Evolutionary conservation across 495 filamentous ascomycete species (phyloP), one percentile per base, ranked within the genome.

Genomic region (Aspergillus sclerotiicarbonarius): DNA sequence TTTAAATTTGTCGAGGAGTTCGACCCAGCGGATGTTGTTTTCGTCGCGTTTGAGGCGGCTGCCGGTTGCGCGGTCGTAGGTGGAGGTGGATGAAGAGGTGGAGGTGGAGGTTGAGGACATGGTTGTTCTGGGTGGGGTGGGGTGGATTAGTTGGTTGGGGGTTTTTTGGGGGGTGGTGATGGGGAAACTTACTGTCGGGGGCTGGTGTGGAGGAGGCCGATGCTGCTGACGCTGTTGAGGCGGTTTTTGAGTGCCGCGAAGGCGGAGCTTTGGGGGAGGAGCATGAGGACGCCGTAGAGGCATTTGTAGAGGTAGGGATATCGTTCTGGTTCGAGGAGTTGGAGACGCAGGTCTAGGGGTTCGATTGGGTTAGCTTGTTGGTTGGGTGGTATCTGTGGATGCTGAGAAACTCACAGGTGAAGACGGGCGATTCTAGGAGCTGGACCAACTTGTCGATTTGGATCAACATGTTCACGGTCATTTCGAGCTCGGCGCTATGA

Each of bases 361-460:
- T 0, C 29, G 35, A 70, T 51, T 65, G 54, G 16, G 30, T 30
- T 47, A 4, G n/a, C 20, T 50, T 21, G 15, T 50, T 7, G 47
- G 0, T 20, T 15, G n/a, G 20, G 35, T 25, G 10, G 15, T 19
- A 21, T 3, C 10, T 7, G 50, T 20, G 8, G 33, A 19, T 3
- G 6, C 31, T 39, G 32, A 30, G 41, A 37, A 16, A 62, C 81
- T 60, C 69, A 93, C 91, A 98, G 41, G 95, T 99, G 67, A 98
- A 99, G 3, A 99, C 95, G 2, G 95, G 94, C 0, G 92, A 97
- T 69, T 99, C 95, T 7, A 99, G 82, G 4, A 99, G 84, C 73
- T 99, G 95, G 13, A 99, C 95, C 39, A 99, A 82, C 70, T 99
- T 99, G 72, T 99, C 95, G 67, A 99, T 96, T 70, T 99, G 95